A percentile compares a stretch with the other conserved stretches of the same genome.
phyloP scores from a whole-genome alignment of 2,329 filamentous ascomycete species.

The Aureobasidium lini region DNA sequence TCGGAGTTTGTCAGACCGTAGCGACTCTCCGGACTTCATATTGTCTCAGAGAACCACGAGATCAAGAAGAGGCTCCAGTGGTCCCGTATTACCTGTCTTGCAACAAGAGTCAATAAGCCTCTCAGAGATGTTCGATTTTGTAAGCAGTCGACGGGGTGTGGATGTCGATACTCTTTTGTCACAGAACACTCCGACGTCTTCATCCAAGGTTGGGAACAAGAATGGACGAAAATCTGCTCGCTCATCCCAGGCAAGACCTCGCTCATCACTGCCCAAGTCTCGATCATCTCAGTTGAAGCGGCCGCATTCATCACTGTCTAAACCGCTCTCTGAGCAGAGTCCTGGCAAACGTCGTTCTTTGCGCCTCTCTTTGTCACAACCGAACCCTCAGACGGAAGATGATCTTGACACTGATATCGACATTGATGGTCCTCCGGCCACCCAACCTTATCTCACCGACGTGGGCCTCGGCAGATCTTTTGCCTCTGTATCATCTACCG shows the following conservation, averaged over 20 bases:
- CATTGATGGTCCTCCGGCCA: not conserved
- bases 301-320: not conserved
- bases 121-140: not conserved
- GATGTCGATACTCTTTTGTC: not conserved
- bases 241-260: not conserved
- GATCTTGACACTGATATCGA: not conserved
- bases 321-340: not conserved
- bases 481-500: not conserved
- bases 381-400: not conserved
- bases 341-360: not conserved
- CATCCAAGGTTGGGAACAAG: not conserved
- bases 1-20: not conserved
- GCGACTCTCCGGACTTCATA: constrained; percentile 1
- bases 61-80: not conserved
- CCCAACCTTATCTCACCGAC: not conserved
- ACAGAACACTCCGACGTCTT: not conserved
- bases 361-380: constrained; percentile 1
- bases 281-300: not conserved
- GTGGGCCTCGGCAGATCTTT: not conserved
- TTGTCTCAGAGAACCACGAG: not conserved
- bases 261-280: not conserved
- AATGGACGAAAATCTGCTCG: not conserved
- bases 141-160: not conserved
- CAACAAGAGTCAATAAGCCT: not conserved
- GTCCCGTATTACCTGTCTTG: not conserved